Evolutionary conservation across 2,329 filamentous ascomycete genomes (phyloP).

Genomic region (Sclerotinia sclerotiorum): DNA sequence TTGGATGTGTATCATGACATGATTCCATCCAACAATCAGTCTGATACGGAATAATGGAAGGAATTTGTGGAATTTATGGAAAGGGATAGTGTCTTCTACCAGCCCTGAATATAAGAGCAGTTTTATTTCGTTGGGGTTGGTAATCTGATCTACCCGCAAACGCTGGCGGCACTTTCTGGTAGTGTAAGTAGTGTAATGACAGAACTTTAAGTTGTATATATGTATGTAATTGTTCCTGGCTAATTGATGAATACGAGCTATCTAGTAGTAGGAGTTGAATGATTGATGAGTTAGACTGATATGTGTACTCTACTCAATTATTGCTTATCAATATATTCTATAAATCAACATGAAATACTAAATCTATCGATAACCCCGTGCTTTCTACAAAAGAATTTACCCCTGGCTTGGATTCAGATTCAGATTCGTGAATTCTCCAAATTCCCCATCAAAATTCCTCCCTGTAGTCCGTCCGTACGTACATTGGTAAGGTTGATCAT

Average conservation of each 20-base stretch:
- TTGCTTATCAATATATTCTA: too few relatives aligned
- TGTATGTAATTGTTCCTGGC: not conserved
- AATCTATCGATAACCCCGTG: not conserved
- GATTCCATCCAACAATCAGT: not conserved
- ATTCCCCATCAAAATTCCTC: not conserved
- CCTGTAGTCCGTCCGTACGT: not conserved
- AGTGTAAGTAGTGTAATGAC: not conserved
- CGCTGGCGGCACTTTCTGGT: slow-evolving; percentile 20
- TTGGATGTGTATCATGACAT: not conserved
- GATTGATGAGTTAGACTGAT: not conserved
- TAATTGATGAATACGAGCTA: not conserved
- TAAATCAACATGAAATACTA: not conserved
- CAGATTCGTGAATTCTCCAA: not conserved
- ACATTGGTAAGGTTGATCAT: not conserved
- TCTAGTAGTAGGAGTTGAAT: not conserved
- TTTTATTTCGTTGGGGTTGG: not conserved
- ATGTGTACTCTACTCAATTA: too few relatives aligned
- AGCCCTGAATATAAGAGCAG: too few relatives aligned
- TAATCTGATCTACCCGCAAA: slow-evolving; percentile 6
- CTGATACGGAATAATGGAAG: not conserved
- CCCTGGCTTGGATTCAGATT: slow-evolving; percentile 10
- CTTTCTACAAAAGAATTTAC: slow-evolving; percentile 11
- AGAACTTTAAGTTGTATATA: not conserved
- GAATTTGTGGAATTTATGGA: not conserved
- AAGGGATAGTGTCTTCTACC: not conserved